Conservation (phyloP, 1,284 basidiomycete genomes). For the Earliella scabrosa region DNA sequence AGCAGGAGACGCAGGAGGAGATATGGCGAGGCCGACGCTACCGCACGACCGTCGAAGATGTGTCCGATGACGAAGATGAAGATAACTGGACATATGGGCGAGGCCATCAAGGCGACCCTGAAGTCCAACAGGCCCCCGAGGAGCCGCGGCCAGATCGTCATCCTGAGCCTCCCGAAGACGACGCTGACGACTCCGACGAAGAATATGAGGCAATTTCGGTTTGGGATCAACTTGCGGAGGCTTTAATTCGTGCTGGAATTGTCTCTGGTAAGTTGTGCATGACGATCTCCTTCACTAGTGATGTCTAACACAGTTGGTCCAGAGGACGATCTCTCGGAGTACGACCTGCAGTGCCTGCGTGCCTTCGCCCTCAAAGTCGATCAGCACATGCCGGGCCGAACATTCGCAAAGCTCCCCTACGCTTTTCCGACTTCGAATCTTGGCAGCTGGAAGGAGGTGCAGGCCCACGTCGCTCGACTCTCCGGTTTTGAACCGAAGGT, state of each 20-base stretch:
- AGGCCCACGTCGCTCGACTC: conserved; percentile 19
- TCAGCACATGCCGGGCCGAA: conserved; percentile 20
- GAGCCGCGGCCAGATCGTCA: neutral
- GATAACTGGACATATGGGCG: too few relatives aligned
- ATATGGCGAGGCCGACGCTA: too few relatives aligned
- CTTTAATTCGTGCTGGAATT: too few relatives aligned
- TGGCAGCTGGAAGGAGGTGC: conserved; percentile 9
- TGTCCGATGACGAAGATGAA: too few relatives aligned
- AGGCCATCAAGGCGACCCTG: neutral
- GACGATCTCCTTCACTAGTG: neutral
- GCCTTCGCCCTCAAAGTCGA: conserved; percentile 27
- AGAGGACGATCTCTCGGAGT: conserved; percentile 10
- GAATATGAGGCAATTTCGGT: conserved; percentile 8
- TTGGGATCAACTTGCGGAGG: conserved; percentile 14
- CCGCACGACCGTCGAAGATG: too few relatives aligned
- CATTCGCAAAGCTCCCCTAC: conserved; percentile 21
- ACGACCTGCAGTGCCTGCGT: conserved; percentile 17
- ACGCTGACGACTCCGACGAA: neutral
- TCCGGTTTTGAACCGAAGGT: conserved; percentile 33
- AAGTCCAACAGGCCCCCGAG: too few relatives aligned
- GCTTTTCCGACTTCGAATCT: conserved; percentile 21
- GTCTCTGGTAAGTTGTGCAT: too few relatives aligned
- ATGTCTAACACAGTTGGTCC: neutral
- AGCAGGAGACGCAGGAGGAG: too few relatives aligned
- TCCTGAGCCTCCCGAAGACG: too few relatives aligned